A percentile compares a stretch with the other conserved stretches of the same genome.
Evolutionary conservation across 2,329 filamentous ascomycete genomes (phyloP).

Genomic region (Fusarium mundagurra): DNA sequence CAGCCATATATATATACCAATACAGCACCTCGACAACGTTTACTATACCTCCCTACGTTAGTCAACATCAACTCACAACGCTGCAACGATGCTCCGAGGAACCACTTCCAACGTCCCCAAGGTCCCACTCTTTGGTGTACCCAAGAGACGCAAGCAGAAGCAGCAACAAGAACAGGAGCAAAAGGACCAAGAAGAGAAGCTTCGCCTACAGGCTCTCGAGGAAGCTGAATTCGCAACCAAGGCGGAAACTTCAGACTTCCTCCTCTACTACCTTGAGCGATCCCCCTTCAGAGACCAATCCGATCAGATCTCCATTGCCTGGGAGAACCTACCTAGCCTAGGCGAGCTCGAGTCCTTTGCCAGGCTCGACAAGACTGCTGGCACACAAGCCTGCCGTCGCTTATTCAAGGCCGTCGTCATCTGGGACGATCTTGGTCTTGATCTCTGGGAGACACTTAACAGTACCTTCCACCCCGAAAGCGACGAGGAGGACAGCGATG

Average conservation of each 20-base stretch:
- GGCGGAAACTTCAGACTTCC: conserved; percentile 46
- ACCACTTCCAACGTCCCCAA: conserved; percentile 30
- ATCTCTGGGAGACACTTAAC: conserved; percentile 47
- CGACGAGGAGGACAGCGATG: conserved; percentile 18
- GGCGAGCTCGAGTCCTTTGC: conserved; percentile 48
- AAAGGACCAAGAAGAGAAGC: conserved; percentile 31
- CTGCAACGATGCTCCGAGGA: conserved; percentile 35
- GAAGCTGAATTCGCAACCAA: conserved; percentile 46
- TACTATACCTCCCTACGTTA: not conserved
- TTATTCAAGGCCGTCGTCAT: conserved; percentile 52
- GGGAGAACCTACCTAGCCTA: conserved; percentile 48
- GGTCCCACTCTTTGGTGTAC: conserved; percentile 40
- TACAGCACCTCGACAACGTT: not conserved
- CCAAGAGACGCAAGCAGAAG: conserved; percentile 42
- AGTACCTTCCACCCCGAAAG: conserved; percentile 15
- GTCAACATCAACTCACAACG: not conserved
- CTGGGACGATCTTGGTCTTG: conserved; percentile 51
- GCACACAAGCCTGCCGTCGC: conserved; percentile 49
- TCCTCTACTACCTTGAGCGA: conserved; percentile 47
- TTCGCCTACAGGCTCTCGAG: conserved; percentile 38
- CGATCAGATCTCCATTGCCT: conserved; percentile 48
- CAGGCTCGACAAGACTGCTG: conserved; percentile 46
- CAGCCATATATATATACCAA: not conserved
- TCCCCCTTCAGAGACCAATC: conserved; percentile 40
- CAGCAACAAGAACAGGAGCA: conserved; percentile 38